These are phyloP conservation scores for Thermothielavioides terrestris DNA, from an alignment of 495 filamentous ascomycete genomes.

Conservation along the genomic window DNA sequence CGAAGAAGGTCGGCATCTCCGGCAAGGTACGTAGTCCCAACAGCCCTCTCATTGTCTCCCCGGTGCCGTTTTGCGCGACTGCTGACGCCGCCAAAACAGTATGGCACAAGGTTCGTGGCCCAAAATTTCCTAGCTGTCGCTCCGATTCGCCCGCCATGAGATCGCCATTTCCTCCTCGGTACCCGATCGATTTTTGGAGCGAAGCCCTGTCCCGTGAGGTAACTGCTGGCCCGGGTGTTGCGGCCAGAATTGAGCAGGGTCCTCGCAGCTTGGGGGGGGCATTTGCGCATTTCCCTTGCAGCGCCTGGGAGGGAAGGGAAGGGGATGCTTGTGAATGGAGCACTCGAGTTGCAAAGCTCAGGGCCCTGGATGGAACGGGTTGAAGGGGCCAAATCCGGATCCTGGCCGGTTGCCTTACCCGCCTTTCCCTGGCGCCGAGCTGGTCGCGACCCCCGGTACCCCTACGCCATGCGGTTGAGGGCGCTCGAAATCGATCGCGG, in stretches of 20 bases:
- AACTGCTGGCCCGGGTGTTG: neutral
- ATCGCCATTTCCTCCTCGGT: neutral
- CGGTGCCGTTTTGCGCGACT: neutral
- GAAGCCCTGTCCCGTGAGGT: neutral
- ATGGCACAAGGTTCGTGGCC: conserved; percentile 48
- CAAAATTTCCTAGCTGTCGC: conserved; percentile 7
- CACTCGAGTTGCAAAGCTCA: neutral
- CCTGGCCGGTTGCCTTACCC: too few relatives aligned
- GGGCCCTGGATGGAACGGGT: neutral
- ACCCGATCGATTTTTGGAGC: conserved; percentile 1
- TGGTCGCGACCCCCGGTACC: too few relatives aligned
- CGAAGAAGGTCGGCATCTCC: conserved; percentile 91
- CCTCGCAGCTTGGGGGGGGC: too few relatives aligned
- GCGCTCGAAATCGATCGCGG: neutral
- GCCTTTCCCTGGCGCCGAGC: too few relatives aligned
- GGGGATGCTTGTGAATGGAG: neutral
- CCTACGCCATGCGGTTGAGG: too few relatives aligned
- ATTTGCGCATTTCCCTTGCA: too few relatives aligned
- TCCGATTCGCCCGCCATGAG: conserved; percentile 8
- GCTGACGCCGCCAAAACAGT: conserved; percentile 31
- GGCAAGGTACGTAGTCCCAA: conserved; percentile 37
- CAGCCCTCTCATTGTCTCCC: neutral
- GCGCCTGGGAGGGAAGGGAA: neutral
- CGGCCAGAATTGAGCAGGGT: too few relatives aligned
- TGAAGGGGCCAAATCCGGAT: too few relatives aligned